Conservation (phyloP, 2,329 filamentous ascomycete genomes). For the Trichothecium sympodiale region DNA sequence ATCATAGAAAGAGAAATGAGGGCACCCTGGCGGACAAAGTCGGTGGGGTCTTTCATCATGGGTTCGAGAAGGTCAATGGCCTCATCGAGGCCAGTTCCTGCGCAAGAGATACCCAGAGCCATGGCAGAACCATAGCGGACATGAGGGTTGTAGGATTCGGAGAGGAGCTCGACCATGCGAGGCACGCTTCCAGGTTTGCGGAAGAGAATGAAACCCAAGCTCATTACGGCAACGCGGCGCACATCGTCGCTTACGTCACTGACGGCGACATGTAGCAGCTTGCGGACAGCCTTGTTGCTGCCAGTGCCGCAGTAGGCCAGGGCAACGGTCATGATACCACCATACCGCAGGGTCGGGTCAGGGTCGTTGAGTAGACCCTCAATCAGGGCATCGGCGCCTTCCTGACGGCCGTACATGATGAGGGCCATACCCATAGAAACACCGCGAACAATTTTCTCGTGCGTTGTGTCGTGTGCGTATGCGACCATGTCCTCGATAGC, state of each 20-base stretch:
- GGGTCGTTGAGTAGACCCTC: conserved; percentile 88
- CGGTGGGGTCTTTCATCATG: conserved; percentile 98
- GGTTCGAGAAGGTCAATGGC: conserved; percentile 94
- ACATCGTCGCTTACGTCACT: conserved; percentile 98
- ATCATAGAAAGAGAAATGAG: conserved; percentile 95
- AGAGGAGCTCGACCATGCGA: conserved; percentile 95
- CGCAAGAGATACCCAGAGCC: conserved; percentile 96
- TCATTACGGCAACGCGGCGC: conserved; percentile 91
- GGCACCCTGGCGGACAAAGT: conserved; percentile 95
- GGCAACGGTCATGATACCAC: conserved; percentile 97
- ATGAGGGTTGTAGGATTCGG: conserved; percentile 97
- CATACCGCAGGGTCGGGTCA: conserved; percentile 87
- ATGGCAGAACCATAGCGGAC: conserved; percentile 96
- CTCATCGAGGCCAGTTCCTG: conserved; percentile 89
- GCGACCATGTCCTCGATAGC: conserved; percentile 94
- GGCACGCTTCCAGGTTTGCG: conserved; percentile 93
- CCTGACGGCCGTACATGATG: conserved; percentile 95
- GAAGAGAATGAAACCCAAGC: conserved; percentile 96
- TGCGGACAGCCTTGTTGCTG: conserved; percentile 97
- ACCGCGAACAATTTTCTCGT: conserved; percentile 97
- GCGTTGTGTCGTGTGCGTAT: conserved; percentile 94
- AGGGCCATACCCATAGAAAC: conserved; percentile 93
- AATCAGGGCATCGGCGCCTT: conserved; percentile 88
- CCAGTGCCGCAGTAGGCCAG: conserved; percentile 94
- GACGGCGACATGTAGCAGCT: conserved; percentile 88